Evolutionary conservation across 2,329 filamentous ascomycete species (phyloP).

Genomic region (Aureobasidium musti): DNA sequence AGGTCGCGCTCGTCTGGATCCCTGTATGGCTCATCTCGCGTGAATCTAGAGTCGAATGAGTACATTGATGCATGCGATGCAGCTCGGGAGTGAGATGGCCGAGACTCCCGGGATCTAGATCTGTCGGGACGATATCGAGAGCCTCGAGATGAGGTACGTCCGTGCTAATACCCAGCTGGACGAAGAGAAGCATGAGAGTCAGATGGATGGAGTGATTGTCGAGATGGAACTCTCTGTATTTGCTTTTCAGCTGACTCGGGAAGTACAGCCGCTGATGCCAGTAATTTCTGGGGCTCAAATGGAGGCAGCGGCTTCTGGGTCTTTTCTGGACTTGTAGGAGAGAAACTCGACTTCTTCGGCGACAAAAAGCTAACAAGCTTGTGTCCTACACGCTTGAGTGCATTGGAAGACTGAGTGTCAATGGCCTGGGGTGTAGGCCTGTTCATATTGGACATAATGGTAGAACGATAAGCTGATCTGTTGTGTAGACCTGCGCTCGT

Average conservation of each 20-base stretch:
- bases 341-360: neutral
- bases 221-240: neutral
- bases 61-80: neutral
- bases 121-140: neutral
- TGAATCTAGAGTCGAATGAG: neutral
- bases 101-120: neutral
- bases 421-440: conserved; percentile 6
- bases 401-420: conserved; percentile 1
- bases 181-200: neutral
- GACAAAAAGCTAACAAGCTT: neutral
- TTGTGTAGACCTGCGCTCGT: too few species aligned
- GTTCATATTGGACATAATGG: neutral
- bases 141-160: neutral
- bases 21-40: neutral
- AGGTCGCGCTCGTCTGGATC: neutral
- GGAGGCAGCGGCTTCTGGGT: neutral
- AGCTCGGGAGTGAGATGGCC: neutral
- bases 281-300: neutral
- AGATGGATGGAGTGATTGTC: neutral
- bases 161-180: neutral
- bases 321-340: neutral
- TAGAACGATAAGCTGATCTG: neutral
- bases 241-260: neutral
- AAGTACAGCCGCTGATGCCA: neutral
- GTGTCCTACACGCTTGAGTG: neutral